Base-by-base conservation (phyloP, 2,329 filamentous ascomycete species). In the Lasiodiplodia gonubiensis region DNA sequence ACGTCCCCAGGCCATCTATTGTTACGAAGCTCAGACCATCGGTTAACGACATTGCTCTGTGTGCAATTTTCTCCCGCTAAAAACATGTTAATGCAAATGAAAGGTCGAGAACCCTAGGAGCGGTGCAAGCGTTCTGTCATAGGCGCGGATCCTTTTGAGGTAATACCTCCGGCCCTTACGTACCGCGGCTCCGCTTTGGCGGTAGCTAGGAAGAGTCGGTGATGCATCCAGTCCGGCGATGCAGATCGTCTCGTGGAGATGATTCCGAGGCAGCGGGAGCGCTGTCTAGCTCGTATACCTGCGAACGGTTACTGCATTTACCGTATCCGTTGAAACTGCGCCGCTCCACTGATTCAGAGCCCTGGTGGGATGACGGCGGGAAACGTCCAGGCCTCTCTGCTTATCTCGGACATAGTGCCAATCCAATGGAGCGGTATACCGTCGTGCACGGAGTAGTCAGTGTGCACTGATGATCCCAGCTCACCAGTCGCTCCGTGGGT, bases 321-420 rank as follows among this genome's bases (percentile, higher is more conserved):
- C 42, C 49, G 21, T 25, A 23, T 35, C 59, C 27, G 59, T 21
- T n/a, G 46, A 21, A 21, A 11, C 30, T 63, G 59, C 23, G 57
- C 57, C 59, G 59, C 59, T 35, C 42, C 42, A 25, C 42, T 51
- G 59, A 63, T 35, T 63, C 59, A 63, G 59, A 12, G 6, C 30
- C 25, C 23, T 12, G 23, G 46, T 18, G 16, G 18, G 59, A 16
- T 51, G 39, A 16, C 3, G 35, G 42, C 57, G 42, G 42, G 42
- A 33, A 49, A 27, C 18, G 27, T 23, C 59, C 30, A 63, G 59
- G 46, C 57, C 25, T 18, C 49, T 16, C 55, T 60, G 55, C 48
- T 61, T 61, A 61, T 61, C 57, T 61, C 57, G 57, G 25, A 33
- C 39, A 42, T 61, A 48, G 39, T 48, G 55, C 57, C 57, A 61